A percentile compares a stretch with the other conserved stretches of the same genome.
These are phyloP conservation scores for Exophiala lecanii-corni DNA, from an alignment of 2,329 filamentous ascomycete genomes.

Conservation along the genomic window DNA sequence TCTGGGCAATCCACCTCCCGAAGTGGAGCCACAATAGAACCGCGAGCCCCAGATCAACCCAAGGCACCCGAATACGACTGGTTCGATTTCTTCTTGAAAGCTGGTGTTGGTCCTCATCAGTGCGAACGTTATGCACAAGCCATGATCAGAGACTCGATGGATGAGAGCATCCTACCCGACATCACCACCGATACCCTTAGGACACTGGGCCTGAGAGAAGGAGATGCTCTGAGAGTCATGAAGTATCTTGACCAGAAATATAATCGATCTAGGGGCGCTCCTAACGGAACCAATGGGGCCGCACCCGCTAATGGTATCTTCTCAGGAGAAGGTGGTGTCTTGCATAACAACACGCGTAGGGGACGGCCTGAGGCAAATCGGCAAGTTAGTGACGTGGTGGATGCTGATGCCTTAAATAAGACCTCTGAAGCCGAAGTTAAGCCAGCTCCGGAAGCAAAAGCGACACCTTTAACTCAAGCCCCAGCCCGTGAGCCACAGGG, in stretches of 20 bases:
- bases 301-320: slow-evolving; percentile 65
- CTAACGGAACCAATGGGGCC: slow-evolving; percentile 55
- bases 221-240: slow-evolving; percentile 94
- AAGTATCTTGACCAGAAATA: slow-evolving; percentile 79
- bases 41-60: slow-evolving; percentile 20
- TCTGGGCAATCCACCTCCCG: slow-evolving; percentile 38
- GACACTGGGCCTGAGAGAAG: slow-evolving; percentile 88
- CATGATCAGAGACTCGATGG: slow-evolving; percentile 89
- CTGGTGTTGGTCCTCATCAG: slow-evolving; percentile 84
- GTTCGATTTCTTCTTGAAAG: slow-evolving; percentile 97
- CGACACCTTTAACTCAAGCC: slow-evolving; percentile 46
- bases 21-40: slow-evolving; percentile 33
- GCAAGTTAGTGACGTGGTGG: slow-evolving; percentile 78
- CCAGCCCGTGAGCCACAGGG: slow-evolving; percentile 47
- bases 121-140: slow-evolving; percentile 92
- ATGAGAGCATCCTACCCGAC: slow-evolving; percentile 85
- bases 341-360: slow-evolving; percentile 93
- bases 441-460: slow-evolving; percentile 38
- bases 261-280: slow-evolving; percentile 55
- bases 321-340: slow-evolving; percentile 81
- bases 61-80: slow-evolving; percentile 75
- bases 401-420: slow-evolving; percentile 73
- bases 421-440: slow-evolving; percentile 51
- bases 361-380: slow-evolving; percentile 82
- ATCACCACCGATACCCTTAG: slow-evolving; percentile 78